phyloP scores from a whole-genome alignment of 2,329 filamentous ascomycete species.

The Aschersonia sp. region DNA sequence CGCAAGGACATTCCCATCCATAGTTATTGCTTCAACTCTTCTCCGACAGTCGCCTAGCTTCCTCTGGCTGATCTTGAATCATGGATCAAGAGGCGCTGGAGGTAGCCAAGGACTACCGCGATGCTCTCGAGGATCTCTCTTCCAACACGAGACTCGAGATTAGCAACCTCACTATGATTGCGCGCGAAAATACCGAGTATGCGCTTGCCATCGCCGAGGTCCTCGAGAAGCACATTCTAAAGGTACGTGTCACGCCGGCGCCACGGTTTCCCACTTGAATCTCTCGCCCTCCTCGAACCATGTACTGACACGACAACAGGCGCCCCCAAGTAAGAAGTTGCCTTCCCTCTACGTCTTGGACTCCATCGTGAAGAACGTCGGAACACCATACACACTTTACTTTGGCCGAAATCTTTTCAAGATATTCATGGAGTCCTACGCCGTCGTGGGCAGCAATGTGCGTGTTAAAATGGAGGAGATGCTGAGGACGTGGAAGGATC shows the following conservation, averaged over 20 bases:
- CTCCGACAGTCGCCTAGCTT: not conserved
- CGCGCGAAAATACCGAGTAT: constrained; percentile 92
- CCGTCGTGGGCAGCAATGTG: constrained; percentile 67
- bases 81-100: constrained; percentile 54
- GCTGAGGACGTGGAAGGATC: constrained; percentile 95
- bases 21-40: constrained; percentile 24
- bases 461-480: constrained; percentile 92
- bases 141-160: constrained; percentile 91
- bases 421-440: constrained; percentile 95
- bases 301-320: constrained; percentile 42
- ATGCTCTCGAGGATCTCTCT: constrained; percentile 81
- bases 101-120: constrained; percentile 88
- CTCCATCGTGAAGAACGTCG: constrained; percentile 97
- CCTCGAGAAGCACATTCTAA: constrained; percentile 83
- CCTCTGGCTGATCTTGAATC: constrained; percentile 6
- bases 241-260: constrained; percentile 38
- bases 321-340: constrained; percentile 74
- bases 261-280: no score
- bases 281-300: no score
- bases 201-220: constrained; percentile 84
- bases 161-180: constrained; percentile 92
- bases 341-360: constrained; percentile 96
- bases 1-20: no score
- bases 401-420: constrained; percentile 82
- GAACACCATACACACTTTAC: constrained; percentile 92